Percentiles rank a stretch among this genome's conserved stretches.
Conservation (phyloP, 129 eudicot species). For the Cynara cardunculus region DNA sequence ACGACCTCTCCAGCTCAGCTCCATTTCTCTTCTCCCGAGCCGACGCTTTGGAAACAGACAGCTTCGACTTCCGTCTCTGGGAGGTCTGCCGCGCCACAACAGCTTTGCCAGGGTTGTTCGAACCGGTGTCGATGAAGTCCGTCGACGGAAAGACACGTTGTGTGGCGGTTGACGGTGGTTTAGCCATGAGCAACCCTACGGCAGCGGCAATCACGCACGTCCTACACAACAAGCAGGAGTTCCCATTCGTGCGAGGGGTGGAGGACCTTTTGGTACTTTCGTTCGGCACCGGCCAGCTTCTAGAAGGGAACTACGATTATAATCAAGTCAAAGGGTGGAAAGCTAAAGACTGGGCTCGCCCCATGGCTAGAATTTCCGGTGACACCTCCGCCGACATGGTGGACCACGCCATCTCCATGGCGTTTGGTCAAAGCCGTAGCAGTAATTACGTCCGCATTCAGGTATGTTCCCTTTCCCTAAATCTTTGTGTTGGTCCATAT, state of each 20-base stretch:
- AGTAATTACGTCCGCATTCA: slow-evolving; percentile 70
- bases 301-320: slow-evolving; percentile 48
- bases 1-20: slow-evolving; percentile 49
- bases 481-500: slow-evolving; percentile 11
- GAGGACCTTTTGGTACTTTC: slow-evolving; percentile 86
- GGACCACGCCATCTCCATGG: slow-evolving; percentile 70
- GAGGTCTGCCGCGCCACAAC: slow-evolving; percentile 39
- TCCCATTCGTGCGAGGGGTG: slow-evolving; percentile 78
- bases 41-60: slow-evolving; percentile 35
- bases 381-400: slow-evolving; percentile 84
- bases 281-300: slow-evolving; percentile 59
- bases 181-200: slow-evolving; percentile 87
- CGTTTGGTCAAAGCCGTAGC: slow-evolving; percentile 65
- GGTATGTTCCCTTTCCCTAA: slow-evolving; percentile 24
- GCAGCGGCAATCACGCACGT: slow-evolving; percentile 91
- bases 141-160: slow-evolving; percentile 62
- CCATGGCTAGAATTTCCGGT: slow-evolving; percentile 76
- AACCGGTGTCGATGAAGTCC: slow-evolving; percentile 62
- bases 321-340: slow-evolving; percentile 67
- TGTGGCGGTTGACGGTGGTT: slow-evolving; percentile 63
- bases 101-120: slow-evolving; percentile 22
- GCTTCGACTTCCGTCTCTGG: slow-evolving; percentile 29
- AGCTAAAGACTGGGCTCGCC: slow-evolving; percentile 82
- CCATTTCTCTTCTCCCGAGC: slow-evolving; percentile 39
- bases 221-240: slow-evolving; percentile 77